Conservation (phyloP, 2,329 filamentous ascomycete genomes). For the Pseudogymnoascus sp. region DNA sequence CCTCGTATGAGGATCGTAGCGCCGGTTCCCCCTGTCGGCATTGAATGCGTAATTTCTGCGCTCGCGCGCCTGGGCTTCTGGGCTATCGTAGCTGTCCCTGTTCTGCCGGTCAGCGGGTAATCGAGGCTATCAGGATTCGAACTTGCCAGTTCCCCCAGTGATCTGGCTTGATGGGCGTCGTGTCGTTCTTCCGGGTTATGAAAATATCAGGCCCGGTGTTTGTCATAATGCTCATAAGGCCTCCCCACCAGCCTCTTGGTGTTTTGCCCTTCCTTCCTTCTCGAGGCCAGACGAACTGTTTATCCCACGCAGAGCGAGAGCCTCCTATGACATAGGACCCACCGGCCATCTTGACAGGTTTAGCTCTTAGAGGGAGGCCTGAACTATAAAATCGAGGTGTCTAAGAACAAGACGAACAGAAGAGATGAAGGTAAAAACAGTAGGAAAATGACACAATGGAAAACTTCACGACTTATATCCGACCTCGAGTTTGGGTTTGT, state of each 20-base stretch:
- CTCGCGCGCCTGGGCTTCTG: conserved; percentile 2
- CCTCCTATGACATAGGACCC: conserved; percentile 14
- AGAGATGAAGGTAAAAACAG: neutral
- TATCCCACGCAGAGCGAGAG: neutral
- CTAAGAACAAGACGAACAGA: neutral
- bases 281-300: conserved; percentile 13
- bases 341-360: conserved; percentile 29
- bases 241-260: conserved; percentile 22
- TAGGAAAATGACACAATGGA: neutral
- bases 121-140: neutral
- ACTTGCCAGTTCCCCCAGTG: conserved; percentile 29
- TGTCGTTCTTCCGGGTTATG: conserved; percentile 24
- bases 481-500: neutral
- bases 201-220: conserved; percentile 40
- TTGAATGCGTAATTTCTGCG: neutral
- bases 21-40: conserved; percentile 18
- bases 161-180: conserved; percentile 22
- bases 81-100: conserved; percentile 29
- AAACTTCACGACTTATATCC: conserved; percentile 2
- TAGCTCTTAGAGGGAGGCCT: conserved; percentile 10
- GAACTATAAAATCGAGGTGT: neutral
- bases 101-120: neutral
- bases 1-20: conserved; percentile 28
- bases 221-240: conserved; percentile 27
- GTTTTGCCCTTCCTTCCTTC: conserved; percentile 14